A percentile compares a stretch with the other conserved stretches of the same genome.
phyloP scores from a whole-genome alignment of 805 yeast species.

The Cyberlindnera suaveolens region DNA sequence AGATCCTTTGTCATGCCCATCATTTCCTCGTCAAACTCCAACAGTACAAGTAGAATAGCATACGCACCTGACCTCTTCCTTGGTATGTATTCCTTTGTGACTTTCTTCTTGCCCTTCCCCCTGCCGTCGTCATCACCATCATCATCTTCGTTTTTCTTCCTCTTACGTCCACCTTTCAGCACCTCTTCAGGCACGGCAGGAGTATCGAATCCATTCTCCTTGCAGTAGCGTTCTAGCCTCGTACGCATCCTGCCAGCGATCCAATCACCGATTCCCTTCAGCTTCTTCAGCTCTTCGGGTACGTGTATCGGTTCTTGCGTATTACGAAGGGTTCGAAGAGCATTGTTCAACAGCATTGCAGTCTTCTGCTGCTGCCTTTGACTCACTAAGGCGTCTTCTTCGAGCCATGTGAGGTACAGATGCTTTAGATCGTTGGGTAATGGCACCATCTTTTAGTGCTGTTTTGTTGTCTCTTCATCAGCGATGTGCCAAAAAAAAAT shows the following conservation, averaged over 20 bases:
- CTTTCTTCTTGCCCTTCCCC: conserved; percentile 12
- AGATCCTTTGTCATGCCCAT: conserved; percentile 62
- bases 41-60: conserved; percentile 64
- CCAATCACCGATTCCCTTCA: conserved; percentile 70
- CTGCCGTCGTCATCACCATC: conserved; percentile 5
- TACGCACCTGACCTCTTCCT: conserved; percentile 75
- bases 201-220: conserved; percentile 37
- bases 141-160: neutral
- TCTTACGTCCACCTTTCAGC: conserved; percentile 13
- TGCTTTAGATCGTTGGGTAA: conserved; percentile 43
- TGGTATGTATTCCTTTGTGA: conserved; percentile 55
- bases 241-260: conserved; percentile 46
- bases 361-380: conserved; percentile 44
- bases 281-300: conserved; percentile 51
- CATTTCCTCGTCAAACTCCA: conserved; percentile 38
- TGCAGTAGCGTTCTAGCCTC: conserved; percentile 48
- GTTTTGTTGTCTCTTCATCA: no score
- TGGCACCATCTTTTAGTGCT: conserved; percentile 7
- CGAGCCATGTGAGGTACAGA: conserved; percentile 53
- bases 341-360: conserved; percentile 48
- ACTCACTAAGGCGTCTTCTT: conserved; percentile 42
- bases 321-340: conserved; percentile 44
- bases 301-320: conserved; percentile 39
- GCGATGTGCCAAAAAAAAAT: no score
- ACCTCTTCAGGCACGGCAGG: conserved; percentile 31